phyloP scores from a whole-genome alignment of 306 rosid genomes.

The Arachis hypogaea region DNA sequence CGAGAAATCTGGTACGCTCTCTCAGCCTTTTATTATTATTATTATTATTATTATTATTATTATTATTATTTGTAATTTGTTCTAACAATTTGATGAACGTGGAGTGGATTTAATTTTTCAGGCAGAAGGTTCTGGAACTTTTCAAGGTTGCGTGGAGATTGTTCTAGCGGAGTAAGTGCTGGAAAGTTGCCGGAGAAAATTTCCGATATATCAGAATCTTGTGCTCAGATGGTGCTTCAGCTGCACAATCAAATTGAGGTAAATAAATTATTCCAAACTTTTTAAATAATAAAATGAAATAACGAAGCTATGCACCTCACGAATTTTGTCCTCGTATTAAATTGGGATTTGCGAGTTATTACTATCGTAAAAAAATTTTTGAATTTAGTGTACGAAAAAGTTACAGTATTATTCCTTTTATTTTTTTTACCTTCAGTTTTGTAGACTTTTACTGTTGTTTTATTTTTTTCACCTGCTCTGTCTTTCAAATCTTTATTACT shows the following conservation, averaged over 20 bases:
- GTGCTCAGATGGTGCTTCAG: slow-evolving; percentile 94
- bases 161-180: slow-evolving; percentile 44
- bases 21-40: too few species aligned
- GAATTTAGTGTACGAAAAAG: too few species aligned
- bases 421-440: too few species aligned
- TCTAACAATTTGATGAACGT: too few species aligned
- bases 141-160: slow-evolving; percentile 65
- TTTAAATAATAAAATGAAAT: background rate
- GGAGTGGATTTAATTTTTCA: slow-evolving; percentile 27
- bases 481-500: slow-evolving; percentile 22
- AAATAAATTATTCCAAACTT: slow-evolving; percentile 28
- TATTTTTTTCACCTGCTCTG: background rate
- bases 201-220: slow-evolving; percentile 81
- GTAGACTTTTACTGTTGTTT: too few species aligned
- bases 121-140: slow-evolving; percentile 82
- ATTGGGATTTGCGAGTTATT: background rate
- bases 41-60: too few species aligned
- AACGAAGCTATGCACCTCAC: background rate
- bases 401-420: too few species aligned
- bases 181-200: slow-evolving; percentile 78
- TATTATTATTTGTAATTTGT: too few species aligned
- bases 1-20: slow-evolving; percentile 50
- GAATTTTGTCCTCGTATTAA: background rate
- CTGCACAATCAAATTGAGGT: slow-evolving; percentile 86
- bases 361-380: too few species aligned